Conservation (phyloP, 352 stramenopile species). For the Sclerospora graminicola region DNA sequence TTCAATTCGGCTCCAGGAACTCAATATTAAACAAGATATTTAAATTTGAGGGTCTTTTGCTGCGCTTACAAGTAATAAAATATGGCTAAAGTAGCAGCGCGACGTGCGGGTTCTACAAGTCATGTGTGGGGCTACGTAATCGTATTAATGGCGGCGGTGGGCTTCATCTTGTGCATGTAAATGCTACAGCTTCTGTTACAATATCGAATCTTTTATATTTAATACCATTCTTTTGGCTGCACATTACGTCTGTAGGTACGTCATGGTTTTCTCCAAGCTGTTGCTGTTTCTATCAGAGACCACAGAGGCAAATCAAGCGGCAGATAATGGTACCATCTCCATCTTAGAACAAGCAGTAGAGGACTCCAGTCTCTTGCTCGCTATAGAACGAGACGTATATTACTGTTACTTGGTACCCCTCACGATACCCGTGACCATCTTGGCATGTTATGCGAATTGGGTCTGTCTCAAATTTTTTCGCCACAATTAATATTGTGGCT, state of each 20-base stretch:
- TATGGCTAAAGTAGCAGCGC: slow-evolving; percentile 16
- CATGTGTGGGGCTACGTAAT: slow-evolving; percentile 75
- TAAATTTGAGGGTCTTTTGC: no score
- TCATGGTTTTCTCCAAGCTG: slow-evolving; percentile 1
- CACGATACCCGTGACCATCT: slow-evolving; percentile 65
- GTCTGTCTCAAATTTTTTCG: slow-evolving; percentile 83
- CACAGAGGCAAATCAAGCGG: neutral
- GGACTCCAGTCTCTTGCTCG: slow-evolving; percentile 19
- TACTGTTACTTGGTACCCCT: slow-evolving; percentile 73
- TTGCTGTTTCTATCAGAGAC: neutral
- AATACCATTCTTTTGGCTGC: neutral
- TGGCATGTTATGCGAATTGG: slow-evolving; percentile 76
- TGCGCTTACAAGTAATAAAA: no score
- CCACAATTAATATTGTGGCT: slow-evolving; percentile 60
- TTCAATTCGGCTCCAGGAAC: no score
- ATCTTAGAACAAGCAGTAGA: slow-evolving; percentile 12
- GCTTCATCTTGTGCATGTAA: slow-evolving; percentile 63
- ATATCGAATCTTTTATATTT: neutral
- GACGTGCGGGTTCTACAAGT: slow-evolving; percentile 56
- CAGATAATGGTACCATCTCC: neutral
- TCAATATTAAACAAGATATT: no score
- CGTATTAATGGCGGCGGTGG: slow-evolving; percentile 32
- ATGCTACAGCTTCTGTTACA: neutral
- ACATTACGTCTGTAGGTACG: neutral
- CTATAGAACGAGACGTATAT: slow-evolving; percentile 57